Evolutionary conservation across 2,329 filamentous ascomycete genomes (phyloP), one percentile per base, ranked within the genome.

Genomic region (Aspergillus amoenus): DNA sequence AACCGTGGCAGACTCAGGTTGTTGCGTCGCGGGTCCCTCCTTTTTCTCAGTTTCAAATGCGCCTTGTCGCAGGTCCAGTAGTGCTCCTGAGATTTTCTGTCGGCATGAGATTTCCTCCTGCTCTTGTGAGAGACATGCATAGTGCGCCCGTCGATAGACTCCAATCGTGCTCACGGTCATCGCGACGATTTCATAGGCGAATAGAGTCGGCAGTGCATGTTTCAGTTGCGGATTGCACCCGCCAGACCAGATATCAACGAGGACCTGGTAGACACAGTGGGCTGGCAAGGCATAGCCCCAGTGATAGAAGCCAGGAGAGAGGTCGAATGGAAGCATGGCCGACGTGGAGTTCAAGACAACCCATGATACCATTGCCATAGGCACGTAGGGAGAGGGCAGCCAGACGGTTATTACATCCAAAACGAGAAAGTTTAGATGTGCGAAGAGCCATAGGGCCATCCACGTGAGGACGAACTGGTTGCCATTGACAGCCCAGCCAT

Each of bases 341-440:
- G 72, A 76, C 0, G 75, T 67, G 6, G 80, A 65, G 56, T 81
- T 81, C 27, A 73, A 15, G 13, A 80, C 67, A 5, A 80, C 61
- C 79, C 79, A 82, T 0, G 71, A 63, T 5, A 81, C 67, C 5
- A 80, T 63, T 7, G 73, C 71, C 69, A 81, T 78, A 0, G 79
- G 80, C 46, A 80, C 68, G 55, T 70, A 76, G 0, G 70, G 66
- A 9, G 70, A 61, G 0, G 76, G 72, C 2, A 79, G 56, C 67
- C 76, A 76, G 39, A 74, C 67, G 0, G 77, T 75, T 44, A 78
- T 72, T n/a, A 73, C 68, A 56, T 82, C 79, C 2, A 81, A 67
- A 13, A 73, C 69, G 15, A 77, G 67, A 52, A 79, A 79, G 57
- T 81, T 77, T 51, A 76, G 59, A 62, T 79, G 75, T 24, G 73